These are phyloP conservation scores for Metarhizium guizhouense DNA, from an alignment of 2,329 filamentous ascomycete genomes.

Conservation along the genomic window DNA sequence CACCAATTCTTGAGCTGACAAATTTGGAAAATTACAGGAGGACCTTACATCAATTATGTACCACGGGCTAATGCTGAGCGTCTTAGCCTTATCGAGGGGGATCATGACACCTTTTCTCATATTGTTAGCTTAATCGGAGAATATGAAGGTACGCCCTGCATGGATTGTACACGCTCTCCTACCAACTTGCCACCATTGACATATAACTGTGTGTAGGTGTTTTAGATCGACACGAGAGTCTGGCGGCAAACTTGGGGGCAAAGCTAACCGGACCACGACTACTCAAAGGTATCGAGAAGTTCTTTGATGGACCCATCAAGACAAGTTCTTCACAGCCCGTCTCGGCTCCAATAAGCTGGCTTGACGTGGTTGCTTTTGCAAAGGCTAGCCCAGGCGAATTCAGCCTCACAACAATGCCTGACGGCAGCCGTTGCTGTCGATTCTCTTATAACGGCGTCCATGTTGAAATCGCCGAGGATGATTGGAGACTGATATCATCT, in stretches of 20 bases:
- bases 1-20: background rate
- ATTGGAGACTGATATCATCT: constrained; percentile 75
- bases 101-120: constrained; percentile 61
- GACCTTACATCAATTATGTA: constrained; percentile 43
- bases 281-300: constrained; percentile 75
- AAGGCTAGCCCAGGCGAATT: constrained; percentile 74
- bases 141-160: constrained; percentile 54
- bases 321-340: constrained; percentile 44
- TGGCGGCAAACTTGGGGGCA: constrained; percentile 77
- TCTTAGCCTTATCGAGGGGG: constrained; percentile 43
- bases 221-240: constrained; percentile 74
- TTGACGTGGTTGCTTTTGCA: constrained; percentile 79
- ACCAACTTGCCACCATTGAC: constrained; percentile 2
- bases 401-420: constrained; percentile 57
- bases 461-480: constrained; percentile 80
- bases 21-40: background rate
- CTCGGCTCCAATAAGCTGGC: constrained; percentile 62
- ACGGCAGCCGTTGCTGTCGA: constrained; percentile 65
- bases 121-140: constrained; percentile 65
- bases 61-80: constrained; percentile 33
- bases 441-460: constrained; percentile 74
- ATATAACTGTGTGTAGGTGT: constrained; percentile 44
- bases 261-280: constrained; percentile 74
- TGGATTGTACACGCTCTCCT: background rate
- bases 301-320: constrained; percentile 73